A percentile compares a stretch with the other conserved stretches of the same genome.
These are phyloP conservation scores for Hirsutella minnesotensis DNA, from an alignment of 2,329 filamentous ascomycete genomes.

Conservation along the genomic window DNA sequence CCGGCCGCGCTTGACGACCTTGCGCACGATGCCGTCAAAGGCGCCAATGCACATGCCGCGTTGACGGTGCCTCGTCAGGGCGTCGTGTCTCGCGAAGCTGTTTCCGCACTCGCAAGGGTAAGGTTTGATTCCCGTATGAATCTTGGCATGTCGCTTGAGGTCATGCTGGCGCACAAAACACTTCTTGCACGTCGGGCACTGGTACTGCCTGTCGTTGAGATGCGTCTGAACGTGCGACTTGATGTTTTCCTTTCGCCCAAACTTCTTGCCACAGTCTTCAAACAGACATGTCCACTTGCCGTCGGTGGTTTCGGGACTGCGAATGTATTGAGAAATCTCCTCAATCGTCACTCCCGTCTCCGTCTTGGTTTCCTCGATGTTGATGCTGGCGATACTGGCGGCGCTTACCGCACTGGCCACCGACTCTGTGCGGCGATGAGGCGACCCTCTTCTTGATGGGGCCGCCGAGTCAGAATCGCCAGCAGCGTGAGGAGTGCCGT, in stretches of 20 bases:
- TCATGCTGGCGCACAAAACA: constrained; percentile 97
- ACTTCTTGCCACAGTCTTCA: constrained; percentile 73
- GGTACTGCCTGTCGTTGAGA: constrained; percentile 88
- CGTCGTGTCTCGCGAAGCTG: constrained; percentile 89
- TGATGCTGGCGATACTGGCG: constrained; percentile 48
- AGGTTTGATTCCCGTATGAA: constrained; percentile 90
- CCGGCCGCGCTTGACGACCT: constrained; percentile 49
- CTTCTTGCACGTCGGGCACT: constrained; percentile 86
- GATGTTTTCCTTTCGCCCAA: constrained; percentile 98
- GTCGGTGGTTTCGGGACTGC: constrained; percentile 58
- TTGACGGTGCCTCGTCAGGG: constrained; percentile 85
- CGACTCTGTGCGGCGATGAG: constrained; percentile 47
- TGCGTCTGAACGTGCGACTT: constrained; percentile 98
- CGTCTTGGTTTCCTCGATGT: constrained; percentile 53
- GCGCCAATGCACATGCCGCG: constrained; percentile 94
- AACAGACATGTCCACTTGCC: constrained; percentile 72
- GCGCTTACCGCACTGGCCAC: constrained; percentile 45
- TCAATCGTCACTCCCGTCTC: constrained; percentile 81
- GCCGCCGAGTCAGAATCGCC: constrained; percentile 9
- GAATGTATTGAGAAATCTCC: constrained; percentile 67
- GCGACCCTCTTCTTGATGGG: constrained; percentile 12
- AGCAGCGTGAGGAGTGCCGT: constrained; percentile 5
- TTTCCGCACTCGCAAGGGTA: constrained; percentile 92
- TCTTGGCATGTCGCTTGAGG: constrained; percentile 93
- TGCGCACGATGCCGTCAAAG: constrained; percentile 63